Base-by-base conservation (phyloP, 371 early-diverging fungal species). In the Blakeslea trispora region DNA sequence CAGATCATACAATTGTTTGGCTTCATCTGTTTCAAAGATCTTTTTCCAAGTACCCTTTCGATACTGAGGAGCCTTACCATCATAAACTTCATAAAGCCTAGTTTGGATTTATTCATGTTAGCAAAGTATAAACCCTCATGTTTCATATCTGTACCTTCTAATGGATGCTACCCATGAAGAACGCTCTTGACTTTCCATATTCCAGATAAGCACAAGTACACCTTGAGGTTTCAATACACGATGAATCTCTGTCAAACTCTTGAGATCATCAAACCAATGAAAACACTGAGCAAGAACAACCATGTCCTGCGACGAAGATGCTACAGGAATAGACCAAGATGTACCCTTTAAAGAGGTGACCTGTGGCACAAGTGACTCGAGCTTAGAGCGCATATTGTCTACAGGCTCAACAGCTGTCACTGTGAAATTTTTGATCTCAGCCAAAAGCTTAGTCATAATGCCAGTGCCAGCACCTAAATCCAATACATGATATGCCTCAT, bases 211-310 rank as follows among this genome's bases (percentile, higher is more conserved):
- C 1, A 72, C 54, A 9, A 77, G 10, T 5, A 53, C 23, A 3
- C 84, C 84, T 1, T 63, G 63, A 6, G 74, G 71, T 44, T 77
- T 74, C 46, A 83, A 53, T 0, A 82, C 74, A 34, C 84, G 75
- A 32, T 69, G 64, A n/a, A 81, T 66, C 52, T 83, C 84, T 8
- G 43, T 37, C 8, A 83, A 50, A 19, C 74, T 69, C 24, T 66
- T 50, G 7, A 74, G 45, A 46, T 75, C 70, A 42, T 74, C 79
- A 63, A 81, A 83, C 84, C 84, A 83, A 48, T 83, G 84, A 39
- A 82, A 83, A 7, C 81, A 79, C 50, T 83, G 83, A 13, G 82
- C 83, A 15, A 81, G 57, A 14, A 75, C 55, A 2, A 83, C 71
- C 3, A 59, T 66, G 28, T 80, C 76, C 22, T 79, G 72, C 4